A percentile compares a stretch with the other conserved stretches of the same genome.
Evolutionary conservation across 148 eudicot genomes (phyloP).

Genomic region (Amaranthus hypochondriacus): DNA sequence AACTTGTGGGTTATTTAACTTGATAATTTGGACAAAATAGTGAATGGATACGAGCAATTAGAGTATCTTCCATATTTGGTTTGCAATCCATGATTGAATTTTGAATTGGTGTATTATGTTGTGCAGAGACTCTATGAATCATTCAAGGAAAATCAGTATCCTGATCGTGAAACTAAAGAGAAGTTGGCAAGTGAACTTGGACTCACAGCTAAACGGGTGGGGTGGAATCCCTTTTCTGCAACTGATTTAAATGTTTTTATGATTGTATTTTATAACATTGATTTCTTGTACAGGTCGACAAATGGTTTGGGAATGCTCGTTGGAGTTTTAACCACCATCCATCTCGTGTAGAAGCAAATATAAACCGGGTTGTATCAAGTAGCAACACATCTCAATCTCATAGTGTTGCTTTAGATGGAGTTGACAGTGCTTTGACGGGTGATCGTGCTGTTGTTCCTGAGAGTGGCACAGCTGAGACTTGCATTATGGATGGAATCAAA

Average conservation of each 20-base stretch:
- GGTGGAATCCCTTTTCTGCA: neutral
- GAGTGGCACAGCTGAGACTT: neutral
- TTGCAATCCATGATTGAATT: neutral
- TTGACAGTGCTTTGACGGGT: slow-evolving; percentile 5
- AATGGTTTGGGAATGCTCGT: slow-evolving; percentile 96
- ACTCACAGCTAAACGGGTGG: slow-evolving; percentile 50
- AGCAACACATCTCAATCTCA: slow-evolving; percentile 6
- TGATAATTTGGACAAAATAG: neutral
- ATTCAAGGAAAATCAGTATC: slow-evolving; percentile 84
- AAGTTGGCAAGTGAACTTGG: slow-evolving; percentile 71
- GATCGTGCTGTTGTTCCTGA: slow-evolving; percentile 2
- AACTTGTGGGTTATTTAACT: no score
- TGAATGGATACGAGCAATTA: neutral
- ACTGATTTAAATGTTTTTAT: neutral
- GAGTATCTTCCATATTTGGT: neutral
- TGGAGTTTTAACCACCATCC: slow-evolving; percentile 65
- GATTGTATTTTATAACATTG: neutral
- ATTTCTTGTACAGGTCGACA: slow-evolving; percentile 46
- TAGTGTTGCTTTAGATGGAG: slow-evolving; percentile 10
- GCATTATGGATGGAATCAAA: slow-evolving; percentile 9
- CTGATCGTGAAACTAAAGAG: slow-evolving; percentile 51
- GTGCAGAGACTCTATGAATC: slow-evolving; percentile 62
- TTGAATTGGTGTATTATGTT: slow-evolving; percentile 5
- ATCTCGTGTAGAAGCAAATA: slow-evolving; percentile 29
- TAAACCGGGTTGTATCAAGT: slow-evolving; percentile 25